phyloP scores from a whole-genome alignment of 805 yeast species.

The Lipomyces starkeyi region DNA sequence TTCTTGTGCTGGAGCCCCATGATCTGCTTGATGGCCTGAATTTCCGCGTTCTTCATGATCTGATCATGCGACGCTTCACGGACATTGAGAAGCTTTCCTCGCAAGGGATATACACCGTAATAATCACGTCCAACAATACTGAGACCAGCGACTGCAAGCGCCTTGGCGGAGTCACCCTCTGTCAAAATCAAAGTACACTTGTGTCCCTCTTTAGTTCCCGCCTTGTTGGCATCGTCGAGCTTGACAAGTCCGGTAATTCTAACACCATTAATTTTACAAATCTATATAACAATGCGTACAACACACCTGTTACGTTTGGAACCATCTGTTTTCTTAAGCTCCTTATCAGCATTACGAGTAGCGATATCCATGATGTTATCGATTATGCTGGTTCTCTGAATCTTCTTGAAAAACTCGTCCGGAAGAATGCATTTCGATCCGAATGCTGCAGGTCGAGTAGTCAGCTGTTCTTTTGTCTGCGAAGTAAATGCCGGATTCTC shows the following conservation, averaged over 20 bases:
- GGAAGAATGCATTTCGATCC: constrained; percentile 84
- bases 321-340: constrained; percentile 88
- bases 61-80: constrained; percentile 98
- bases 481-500: constrained; percentile 98
- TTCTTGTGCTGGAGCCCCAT: constrained; percentile 95
- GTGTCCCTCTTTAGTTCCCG: constrained; percentile 91
- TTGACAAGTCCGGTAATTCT: constrained; percentile 89
- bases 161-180: constrained; percentile 95
- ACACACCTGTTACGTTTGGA: constrained; percentile 58
- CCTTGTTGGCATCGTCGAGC: constrained; percentile 93
- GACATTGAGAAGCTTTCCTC: constrained; percentile 94
- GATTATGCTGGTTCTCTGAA: constrained; percentile 72
- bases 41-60: constrained; percentile 88
- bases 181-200: constrained; percentile 92
- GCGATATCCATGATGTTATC: constrained; percentile 79
- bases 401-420: constrained; percentile 74
- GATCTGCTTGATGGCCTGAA: constrained; percentile 92
- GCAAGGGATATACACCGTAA: constrained; percentile 92
- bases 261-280: neutral
- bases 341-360: constrained; percentile 86
- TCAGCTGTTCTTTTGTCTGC: constrained; percentile 94
- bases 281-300: neutral
- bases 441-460: constrained; percentile 86
- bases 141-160: constrained; percentile 90
- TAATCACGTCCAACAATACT: constrained; percentile 94